Evolutionary conservation across 2,329 filamentous ascomycete genomes (phyloP).

Genomic region (Fusarium sp.): DNA sequence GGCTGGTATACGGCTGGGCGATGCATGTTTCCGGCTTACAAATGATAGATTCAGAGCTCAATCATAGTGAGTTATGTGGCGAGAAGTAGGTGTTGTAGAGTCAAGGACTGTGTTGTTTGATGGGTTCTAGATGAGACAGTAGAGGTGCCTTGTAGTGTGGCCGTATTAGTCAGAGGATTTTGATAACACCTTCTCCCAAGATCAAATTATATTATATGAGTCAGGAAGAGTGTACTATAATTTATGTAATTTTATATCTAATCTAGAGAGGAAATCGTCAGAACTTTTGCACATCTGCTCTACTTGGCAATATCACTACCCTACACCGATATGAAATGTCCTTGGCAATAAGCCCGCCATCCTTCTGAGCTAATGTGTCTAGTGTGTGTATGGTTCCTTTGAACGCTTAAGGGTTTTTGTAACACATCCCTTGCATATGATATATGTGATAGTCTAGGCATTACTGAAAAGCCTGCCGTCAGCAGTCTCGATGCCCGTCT

Average conservation of each 20-base stretch:
- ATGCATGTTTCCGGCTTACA: background rate
- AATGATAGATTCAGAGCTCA: background rate
- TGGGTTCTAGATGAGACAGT: too few species aligned
- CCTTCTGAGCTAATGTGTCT: background rate
- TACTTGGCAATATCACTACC: background rate
- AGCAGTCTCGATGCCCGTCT: background rate
- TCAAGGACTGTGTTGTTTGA: too few species aligned
- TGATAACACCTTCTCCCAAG: too few species aligned
- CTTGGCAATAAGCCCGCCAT: background rate
- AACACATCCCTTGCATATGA: background rate
- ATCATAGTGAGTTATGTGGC: too few species aligned
- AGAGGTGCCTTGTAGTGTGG: too few species aligned
- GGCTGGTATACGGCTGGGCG: background rate
- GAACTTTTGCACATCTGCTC: too few species aligned
- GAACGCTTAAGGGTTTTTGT: background rate
- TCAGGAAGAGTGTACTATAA: accelerated
- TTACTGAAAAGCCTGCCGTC: constrained; percentile 12
- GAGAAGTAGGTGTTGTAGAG: too few species aligned
- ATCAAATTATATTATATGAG: too few species aligned
- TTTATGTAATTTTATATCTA: too few species aligned
- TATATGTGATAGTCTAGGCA: background rate
- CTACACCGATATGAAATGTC: background rate
- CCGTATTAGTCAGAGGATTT: too few species aligned
- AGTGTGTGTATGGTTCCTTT: background rate
- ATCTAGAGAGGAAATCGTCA: too few species aligned